A percentile compares a stretch with the other conserved stretches of the same genome.
Conservation (phyloP, 192 early-diverging fungal species). For the Pilaira anomala region DNA sequence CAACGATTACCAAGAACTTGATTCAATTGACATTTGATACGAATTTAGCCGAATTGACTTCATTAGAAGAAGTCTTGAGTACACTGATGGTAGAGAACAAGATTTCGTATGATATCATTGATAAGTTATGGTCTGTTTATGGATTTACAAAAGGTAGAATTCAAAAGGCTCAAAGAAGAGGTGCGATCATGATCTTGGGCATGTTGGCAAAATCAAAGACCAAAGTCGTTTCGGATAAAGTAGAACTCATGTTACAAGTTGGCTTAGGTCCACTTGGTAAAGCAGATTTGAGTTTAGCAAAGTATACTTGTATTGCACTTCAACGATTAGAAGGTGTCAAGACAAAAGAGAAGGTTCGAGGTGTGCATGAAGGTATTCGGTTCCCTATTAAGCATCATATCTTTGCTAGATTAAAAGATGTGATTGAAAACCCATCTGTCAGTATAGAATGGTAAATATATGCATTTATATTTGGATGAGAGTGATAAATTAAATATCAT, state of each 20-base stretch:
- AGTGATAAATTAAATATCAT: neutral
- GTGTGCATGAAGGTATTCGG: slow-evolving; percentile 40
- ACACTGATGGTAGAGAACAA: slow-evolving; percentile 65
- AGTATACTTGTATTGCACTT: slow-evolving; percentile 89
- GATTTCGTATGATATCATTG: slow-evolving; percentile 68
- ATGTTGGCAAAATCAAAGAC: slow-evolving; percentile 90
- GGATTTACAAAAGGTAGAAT: slow-evolving; percentile 56
- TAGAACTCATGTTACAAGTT: slow-evolving; percentile 77
- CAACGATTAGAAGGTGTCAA: slow-evolving; percentile 70
- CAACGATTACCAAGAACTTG: slow-evolving; percentile 66
- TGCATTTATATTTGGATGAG: too few relatives aligned
- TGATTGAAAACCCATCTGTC: slow-evolving; percentile 45
- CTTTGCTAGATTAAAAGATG: slow-evolving; percentile 43
- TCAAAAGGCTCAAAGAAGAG: slow-evolving; percentile 70
- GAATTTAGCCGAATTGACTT: slow-evolving; percentile 90
- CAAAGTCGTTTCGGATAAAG: slow-evolving; percentile 80
- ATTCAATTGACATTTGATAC: slow-evolving; percentile 81
- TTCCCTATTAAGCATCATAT: slow-evolving; percentile 58
- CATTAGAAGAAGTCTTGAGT: slow-evolving; percentile 87
- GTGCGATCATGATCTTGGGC: slow-evolving; percentile 88
- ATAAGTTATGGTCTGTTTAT: slow-evolving; percentile 82
- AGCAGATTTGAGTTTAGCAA: slow-evolving; percentile 79
- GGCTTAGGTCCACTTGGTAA: slow-evolving; percentile 84
- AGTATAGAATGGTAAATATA: slow-evolving; percentile 53
- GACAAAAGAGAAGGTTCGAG: slow-evolving; percentile 59